Evolutionary conservation across 345 rosid species (phyloP).

Genomic region (Jatropha curcas): DNA sequence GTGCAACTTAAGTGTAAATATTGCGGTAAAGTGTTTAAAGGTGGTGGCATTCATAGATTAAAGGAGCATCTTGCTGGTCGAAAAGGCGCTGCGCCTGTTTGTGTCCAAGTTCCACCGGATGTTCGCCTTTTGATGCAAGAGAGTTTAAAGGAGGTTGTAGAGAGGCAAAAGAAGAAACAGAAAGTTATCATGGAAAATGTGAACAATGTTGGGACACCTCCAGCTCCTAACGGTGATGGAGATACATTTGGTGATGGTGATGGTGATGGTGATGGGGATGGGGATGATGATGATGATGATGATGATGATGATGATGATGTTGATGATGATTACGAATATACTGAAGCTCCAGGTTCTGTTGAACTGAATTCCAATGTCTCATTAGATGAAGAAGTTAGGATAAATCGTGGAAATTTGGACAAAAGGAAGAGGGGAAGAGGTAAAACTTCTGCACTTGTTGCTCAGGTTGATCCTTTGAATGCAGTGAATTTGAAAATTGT

Average conservation of each 20-base stretch:
- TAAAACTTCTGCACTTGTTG: conserved; percentile 6
- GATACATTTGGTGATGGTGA: conserved; percentile 1
- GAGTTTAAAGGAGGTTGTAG: conserved; percentile 18
- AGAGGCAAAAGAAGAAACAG: conserved; percentile 17
- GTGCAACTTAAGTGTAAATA: conserved; percentile 32
- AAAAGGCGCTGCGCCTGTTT: conserved; percentile 28
- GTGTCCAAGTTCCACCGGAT: conserved; percentile 24
- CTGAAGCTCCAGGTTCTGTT: background rate
- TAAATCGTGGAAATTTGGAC: conserved; percentile 7
- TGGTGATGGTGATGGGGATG: conserved; percentile 5
- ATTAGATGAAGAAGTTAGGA: conserved; percentile 13
- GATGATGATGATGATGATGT: background rate
- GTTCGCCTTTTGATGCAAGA: conserved; percentile 30
- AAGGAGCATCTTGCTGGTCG: conserved; percentile 43
- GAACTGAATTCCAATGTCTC: conserved; percentile 10
- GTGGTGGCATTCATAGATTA: conserved; percentile 39
- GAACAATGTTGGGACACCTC: conserved; percentile 12
- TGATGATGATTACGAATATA: background rate
- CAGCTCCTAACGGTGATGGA: conserved; percentile 13
- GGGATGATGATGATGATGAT: background rate
- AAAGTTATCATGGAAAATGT: background rate
- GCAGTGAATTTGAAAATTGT: background rate
- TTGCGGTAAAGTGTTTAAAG: conserved; percentile 33
- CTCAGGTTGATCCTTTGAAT: background rate
- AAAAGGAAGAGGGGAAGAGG: conserved; percentile 16